These are phyloP conservation scores for Fusarium sp. DNA, from an alignment of 2,329 filamentous ascomycete species.

Conservation along the genomic window DNA sequence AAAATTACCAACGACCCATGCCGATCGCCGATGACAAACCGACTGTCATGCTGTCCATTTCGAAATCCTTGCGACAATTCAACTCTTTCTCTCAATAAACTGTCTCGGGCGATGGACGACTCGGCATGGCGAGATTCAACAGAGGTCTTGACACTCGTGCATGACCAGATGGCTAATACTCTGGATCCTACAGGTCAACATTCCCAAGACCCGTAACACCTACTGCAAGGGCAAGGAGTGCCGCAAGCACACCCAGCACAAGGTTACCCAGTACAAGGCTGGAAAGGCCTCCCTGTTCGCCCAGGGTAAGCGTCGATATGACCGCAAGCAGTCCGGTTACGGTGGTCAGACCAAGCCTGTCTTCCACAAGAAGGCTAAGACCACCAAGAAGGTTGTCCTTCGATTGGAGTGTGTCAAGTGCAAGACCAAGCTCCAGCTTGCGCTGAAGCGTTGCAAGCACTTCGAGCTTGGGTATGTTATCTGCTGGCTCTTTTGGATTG, in stretches of 20 bases:
- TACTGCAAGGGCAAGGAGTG: conserved; percentile 98
- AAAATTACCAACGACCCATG: conserved; percentile 28
- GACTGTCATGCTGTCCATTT: not conserved
- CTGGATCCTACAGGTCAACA: conserved; percentile 79
- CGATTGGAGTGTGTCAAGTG: conserved; percentile 96
- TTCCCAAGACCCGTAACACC: conserved; percentile 97
- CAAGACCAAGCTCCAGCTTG: conserved; percentile 98
- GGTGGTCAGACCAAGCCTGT: conserved; percentile 99
- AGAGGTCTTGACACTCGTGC: conserved; percentile 22
- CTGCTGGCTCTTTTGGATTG: not conserved
- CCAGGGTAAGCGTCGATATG: conserved; percentile 99
- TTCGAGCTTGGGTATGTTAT: conserved; percentile 95
- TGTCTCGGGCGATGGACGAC: conserved; percentile 36
- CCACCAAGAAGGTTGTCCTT: conserved; percentile 99
- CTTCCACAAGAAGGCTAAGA: conserved; percentile 99
- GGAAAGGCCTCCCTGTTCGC: conserved; percentile 96
- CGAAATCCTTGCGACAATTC: conserved; percentile 8
- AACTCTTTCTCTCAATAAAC: conserved; percentile 24
- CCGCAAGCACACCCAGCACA: conserved; percentile 91
- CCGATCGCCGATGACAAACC: conserved; percentile 34
- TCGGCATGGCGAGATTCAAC: conserved; percentile 17
- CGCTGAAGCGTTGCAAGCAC: conserved; percentile 99
- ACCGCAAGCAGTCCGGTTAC: conserved; percentile 99
- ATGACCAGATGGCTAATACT: conserved; percentile 48
- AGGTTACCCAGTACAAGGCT: conserved; percentile 97